Percentiles rank a stretch among this genome's conserved stretches.
phyloP scores from a whole-genome alignment of 352 stramenopile species.

The Achlya hypogyna region DNA sequence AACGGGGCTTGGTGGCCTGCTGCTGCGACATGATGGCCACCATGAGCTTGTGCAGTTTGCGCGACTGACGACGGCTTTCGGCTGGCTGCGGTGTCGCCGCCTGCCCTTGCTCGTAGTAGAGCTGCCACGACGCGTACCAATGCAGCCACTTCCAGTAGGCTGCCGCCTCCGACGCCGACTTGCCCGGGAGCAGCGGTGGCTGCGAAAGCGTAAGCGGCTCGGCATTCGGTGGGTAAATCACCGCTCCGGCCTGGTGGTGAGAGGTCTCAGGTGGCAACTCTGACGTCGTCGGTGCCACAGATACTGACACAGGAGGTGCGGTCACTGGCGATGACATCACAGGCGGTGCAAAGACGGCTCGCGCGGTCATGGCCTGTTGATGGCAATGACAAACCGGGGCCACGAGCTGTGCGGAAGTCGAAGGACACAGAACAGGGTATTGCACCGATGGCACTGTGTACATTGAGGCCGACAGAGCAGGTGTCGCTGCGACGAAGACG shows the following conservation, averaged over 20 bases:
- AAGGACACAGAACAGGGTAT: no score
- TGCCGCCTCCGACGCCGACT: background rate
- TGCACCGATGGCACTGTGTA: no score
- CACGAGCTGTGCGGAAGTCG: no score
- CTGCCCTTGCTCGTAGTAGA: background rate
- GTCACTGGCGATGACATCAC: background rate
- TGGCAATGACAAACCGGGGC: no score
- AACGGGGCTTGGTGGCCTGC: background rate
- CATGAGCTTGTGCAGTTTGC: background rate
- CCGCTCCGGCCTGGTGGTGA: background rate
- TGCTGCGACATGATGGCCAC: background rate
- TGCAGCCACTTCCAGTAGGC: background rate
- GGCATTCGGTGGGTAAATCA: background rate
- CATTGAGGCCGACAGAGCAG: no score
- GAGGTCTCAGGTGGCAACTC: background rate
- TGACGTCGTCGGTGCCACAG: background rate
- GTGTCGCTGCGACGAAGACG: no score
- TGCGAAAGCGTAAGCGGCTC: background rate
- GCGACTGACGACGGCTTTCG: background rate
- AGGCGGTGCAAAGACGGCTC: background rate
- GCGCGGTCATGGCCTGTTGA: no score
- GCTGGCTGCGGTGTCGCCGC: no score
- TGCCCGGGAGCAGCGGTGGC: background rate
- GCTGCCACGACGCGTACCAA: background rate
- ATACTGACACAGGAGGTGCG: background rate